phyloP scores from a whole-genome alignment of 1,284 basidiomycete genomes.

The Cryptococcus sp. region DNA sequence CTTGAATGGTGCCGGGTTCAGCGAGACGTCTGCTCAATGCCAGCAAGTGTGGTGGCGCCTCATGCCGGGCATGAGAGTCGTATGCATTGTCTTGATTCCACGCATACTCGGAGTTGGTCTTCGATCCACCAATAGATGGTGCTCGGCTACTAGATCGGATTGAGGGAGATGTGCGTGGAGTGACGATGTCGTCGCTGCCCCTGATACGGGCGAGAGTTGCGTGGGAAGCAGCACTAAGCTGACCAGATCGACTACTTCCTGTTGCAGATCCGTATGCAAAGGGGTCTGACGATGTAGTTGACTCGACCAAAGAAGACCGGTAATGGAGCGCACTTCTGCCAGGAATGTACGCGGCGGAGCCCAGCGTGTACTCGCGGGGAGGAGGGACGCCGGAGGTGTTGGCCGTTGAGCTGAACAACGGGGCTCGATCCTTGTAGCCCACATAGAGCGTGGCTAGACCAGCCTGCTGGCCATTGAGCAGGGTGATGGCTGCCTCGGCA shows the following conservation, averaged over 20 bases:
- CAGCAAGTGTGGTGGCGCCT: constrained; percentile 15
- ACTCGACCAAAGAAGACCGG: background rate
- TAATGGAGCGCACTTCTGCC: constrained; percentile 1
- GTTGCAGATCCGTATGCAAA: constrained; percentile 8
- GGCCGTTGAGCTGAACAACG: background rate
- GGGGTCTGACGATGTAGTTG: constrained; percentile 11
- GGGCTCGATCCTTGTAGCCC: background rate
- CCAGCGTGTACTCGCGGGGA: constrained; percentile 18
- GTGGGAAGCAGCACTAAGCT: constrained; percentile 7
- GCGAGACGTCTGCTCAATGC: constrained; percentile 20
- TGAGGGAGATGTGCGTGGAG: constrained; percentile 5
- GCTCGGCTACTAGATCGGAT: constrained; percentile 3
- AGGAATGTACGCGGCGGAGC: constrained; percentile 22
- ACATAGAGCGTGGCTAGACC: constrained; percentile 14
- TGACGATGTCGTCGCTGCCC: constrained; percentile 9
- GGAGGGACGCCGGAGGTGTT: background rate
- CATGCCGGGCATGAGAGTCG: constrained; percentile 1
- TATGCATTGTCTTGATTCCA: background rate
- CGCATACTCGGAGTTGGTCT: constrained; percentile 2
- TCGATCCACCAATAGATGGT: background rate
- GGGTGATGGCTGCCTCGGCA: constrained; percentile 28
- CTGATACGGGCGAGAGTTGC: constrained; percentile 7
- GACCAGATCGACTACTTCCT: constrained; percentile 2
- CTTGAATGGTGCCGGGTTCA: constrained; percentile 31
- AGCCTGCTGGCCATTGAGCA: constrained; percentile 26